Evolutionary conservation across 2,329 filamentous ascomycete genomes (phyloP).

Genomic region (Zalaria obscura): DNA sequence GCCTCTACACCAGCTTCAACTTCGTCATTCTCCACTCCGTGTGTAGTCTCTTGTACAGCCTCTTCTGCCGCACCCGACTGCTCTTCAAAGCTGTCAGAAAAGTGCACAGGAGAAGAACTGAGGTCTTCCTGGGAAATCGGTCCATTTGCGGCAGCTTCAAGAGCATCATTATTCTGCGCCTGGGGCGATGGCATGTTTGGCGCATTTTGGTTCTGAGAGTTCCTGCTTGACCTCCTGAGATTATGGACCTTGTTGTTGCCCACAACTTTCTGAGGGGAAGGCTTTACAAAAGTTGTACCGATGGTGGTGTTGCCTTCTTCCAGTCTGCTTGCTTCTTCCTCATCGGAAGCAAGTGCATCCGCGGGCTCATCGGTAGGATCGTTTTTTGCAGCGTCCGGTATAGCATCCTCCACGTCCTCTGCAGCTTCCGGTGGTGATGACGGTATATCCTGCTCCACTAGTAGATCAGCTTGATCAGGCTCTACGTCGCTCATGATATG

Average conservation of each 20-base stretch:
- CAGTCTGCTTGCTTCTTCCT: too few species aligned
- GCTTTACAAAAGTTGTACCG: too few species aligned
- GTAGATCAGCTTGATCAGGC: slow-evolving; percentile 5
- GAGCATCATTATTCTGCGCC: too few species aligned
- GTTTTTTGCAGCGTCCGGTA: background rate
- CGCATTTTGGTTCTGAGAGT: background rate
- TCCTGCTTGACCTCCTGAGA: background rate
- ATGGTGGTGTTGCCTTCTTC: too few species aligned
- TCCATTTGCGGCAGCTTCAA: too few species aligned
- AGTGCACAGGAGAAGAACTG: background rate
- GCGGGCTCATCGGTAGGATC: background rate
- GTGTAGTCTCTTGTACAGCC: background rate
- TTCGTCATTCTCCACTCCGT: background rate
- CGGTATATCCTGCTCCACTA: slow-evolving; percentile 4
- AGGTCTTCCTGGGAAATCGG: too few species aligned
- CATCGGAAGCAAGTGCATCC: too few species aligned
- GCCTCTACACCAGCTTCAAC: slow-evolving; percentile 10
- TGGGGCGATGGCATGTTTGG: too few species aligned
- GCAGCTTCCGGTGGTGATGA: slow-evolving; percentile 6
- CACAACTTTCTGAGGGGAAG: too few species aligned
- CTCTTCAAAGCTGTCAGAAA: background rate
- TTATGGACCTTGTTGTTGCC: too few species aligned
- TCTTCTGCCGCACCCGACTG: background rate
- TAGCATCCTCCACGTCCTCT: slow-evolving; percentile 5
- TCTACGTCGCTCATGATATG: slow-evolving; percentile 5